Base-by-base conservation (phyloP, 1,139 yeast genomes). In the Saccharomyces hybrid region DNA sequence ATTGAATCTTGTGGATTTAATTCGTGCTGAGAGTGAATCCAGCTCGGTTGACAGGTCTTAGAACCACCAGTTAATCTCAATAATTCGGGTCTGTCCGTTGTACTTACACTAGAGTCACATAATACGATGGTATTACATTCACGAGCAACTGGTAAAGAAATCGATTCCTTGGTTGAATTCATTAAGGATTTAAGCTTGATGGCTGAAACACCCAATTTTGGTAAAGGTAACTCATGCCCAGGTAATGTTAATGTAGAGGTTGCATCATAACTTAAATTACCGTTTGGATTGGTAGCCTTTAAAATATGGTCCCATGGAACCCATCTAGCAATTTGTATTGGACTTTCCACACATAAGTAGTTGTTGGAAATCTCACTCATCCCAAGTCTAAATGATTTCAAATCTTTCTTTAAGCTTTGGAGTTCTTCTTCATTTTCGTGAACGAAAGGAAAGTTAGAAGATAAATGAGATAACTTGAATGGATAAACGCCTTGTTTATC, bases 401-500 rank as follows among this genome's bases (percentile, higher is more conserved):
- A 71, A 59, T 83, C 85, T 57, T 77, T 71, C 57, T 76, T 76
- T 57, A 86, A 74, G 63, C 72, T 66, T 71, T 73, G 67, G 72
- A 72, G 73, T 16, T 69, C 69, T 41, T 72, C 66, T 47, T 69
- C 62, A 3, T 70, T 62, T 30, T 67, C 67, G 48, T 72, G 67
- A 41, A 77, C 70, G 50, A 83, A 71, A 61, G 91, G 89, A 78
- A 84, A 83, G 49, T 72, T 66, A 26, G 77, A 75, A 14, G 86
- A 77, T 52, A 86, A 73, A 69, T 86, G 84, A 52, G 86, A 75
- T 60, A 91, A 77, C 73, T 90, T 91, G 78, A 93, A 89, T 55
- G 99, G 98, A 72, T 81, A 93, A 46, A 93, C 98, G 25, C 97
- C 88, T 65, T 84, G 81, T 61, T 81, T 82, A 70, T 89, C 96